A percentile compares a stretch with the other conserved stretches of the same genome.
These are phyloP conservation scores for Penicillium macrosclerotiorum DNA, from an alignment of 495 filamentous ascomycete species.

Conservation along the genomic window DNA sequence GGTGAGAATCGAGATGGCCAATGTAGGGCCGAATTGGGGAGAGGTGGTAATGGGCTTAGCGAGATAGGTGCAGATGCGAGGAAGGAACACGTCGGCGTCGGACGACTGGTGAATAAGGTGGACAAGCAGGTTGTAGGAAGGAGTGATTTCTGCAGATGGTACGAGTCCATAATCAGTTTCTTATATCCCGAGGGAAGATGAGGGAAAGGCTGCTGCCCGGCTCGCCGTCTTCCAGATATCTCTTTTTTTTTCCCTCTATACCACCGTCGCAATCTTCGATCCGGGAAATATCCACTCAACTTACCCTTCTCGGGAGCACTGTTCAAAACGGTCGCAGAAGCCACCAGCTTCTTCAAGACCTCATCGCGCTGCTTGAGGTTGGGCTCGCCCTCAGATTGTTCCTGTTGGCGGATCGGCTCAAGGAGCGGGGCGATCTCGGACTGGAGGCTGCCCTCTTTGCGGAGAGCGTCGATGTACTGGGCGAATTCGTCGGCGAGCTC, in stretches of 20 bases:
- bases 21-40: constrained; percentile 74
- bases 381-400: constrained; percentile 44
- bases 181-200: too few species aligned
- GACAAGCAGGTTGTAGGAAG: constrained; percentile 92
- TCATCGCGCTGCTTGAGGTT: constrained; percentile 71
- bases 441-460: constrained; percentile 57
- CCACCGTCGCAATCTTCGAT: background rate
- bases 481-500: constrained; percentile 89
- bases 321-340: constrained; percentile 68
- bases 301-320: constrained; percentile 82
- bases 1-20: constrained; percentile 83
- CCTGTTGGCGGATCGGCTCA: constrained; percentile 53
- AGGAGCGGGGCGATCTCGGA: constrained; percentile 73
- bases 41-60: constrained; percentile 82
- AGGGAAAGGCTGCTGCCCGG: too few species aligned
- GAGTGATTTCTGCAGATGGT: constrained; percentile 69
- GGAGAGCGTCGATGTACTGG: constrained; percentile 70
- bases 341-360: constrained; percentile 82
- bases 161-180: constrained; percentile 11
- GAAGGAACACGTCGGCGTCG: constrained; percentile 79
- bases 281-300: constrained; percentile 12
- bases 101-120: constrained; percentile 85
- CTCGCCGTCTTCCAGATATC: constrained; percentile 5
- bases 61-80: constrained; percentile 82
- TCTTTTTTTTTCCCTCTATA: constrained; percentile 1